Conservation (phyloP, 2,329 filamentous ascomycete genomes). For the Camillea tinctor region DNA sequence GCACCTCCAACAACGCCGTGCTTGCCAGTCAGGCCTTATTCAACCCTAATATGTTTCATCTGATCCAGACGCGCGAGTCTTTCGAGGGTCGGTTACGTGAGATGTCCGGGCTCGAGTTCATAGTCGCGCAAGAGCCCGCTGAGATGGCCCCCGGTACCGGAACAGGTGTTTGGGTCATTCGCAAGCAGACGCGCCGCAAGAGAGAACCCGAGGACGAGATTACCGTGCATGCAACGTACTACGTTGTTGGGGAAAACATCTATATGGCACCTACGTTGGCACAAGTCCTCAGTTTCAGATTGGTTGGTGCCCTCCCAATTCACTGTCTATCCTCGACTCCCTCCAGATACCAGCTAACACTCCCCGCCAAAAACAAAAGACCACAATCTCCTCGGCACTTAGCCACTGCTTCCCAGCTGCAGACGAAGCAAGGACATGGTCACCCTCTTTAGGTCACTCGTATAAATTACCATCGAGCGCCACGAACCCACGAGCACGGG, state of each 20-base stretch:
- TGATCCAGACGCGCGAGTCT: conserved; percentile 59
- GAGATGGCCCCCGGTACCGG: conserved; percentile 60
- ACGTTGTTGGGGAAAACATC: conserved; percentile 64
- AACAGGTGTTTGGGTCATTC: conserved; percentile 68
- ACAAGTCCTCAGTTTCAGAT: conserved; percentile 57
- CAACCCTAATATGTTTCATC: conserved; percentile 56
- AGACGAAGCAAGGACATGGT: conserved; percentile 53
- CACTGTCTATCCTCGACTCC: conserved; percentile 2
- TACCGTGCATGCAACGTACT: conserved; percentile 59
- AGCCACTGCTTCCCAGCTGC: conserved; percentile 52
- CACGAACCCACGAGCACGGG: conserved; percentile 27
- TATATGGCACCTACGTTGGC: conserved; percentile 64
- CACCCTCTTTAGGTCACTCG: conserved; percentile 51
- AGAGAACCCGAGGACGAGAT: conserved; percentile 58
- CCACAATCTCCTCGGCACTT: conserved; percentile 55
- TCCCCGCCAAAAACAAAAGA: conserved; percentile 46
- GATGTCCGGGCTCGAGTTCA: conserved; percentile 67
- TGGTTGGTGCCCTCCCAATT: conserved; percentile 45
- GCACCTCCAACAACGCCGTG: conserved; percentile 65
- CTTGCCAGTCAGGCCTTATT: conserved; percentile 61
- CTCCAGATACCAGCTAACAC: background rate
- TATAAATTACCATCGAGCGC: conserved; percentile 42
- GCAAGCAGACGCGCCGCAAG: conserved; percentile 65
- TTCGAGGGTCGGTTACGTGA: conserved; percentile 62
- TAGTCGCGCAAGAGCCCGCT: conserved; percentile 63